Evolutionary conservation across 139 green algal genomes (phyloP), one percentile per base, ranked within the genome.

Genomic region (Chlorokybus atmophyticus): DNA sequence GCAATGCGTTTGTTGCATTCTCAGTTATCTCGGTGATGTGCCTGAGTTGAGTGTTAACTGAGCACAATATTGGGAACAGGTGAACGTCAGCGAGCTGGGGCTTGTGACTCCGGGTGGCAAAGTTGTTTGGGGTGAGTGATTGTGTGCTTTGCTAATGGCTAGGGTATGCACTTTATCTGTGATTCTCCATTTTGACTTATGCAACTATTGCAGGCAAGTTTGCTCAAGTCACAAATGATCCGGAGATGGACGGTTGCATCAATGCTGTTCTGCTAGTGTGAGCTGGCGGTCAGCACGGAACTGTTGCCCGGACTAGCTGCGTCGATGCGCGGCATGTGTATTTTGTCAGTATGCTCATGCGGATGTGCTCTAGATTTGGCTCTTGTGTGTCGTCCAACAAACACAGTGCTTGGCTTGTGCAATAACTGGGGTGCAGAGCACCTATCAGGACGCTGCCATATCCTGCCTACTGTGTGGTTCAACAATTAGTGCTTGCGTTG

Each of bases 71-170:
- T n/a, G n/a, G n/a, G n/a, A n/a, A n/a, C 87, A 99, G 77, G 90
- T 99, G 2, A 96, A 98, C 59, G 92, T 99, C 2, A 87, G 70
- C 52, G 92, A 99, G 78, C 79, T 99, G 58, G 92, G 92, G 2
- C 79, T 99, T 40, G 92, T 99, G 1, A 99, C 92, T 21, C 92
- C 92, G 1, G 92, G 82, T 25, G 92, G 92, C 47, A 99, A 99
- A 75, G 92, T 99, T 26, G 93, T 99, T 31, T 99, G 92, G 92
- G 92, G 92, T 64, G 95, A 98, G 74, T 94, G 94, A 19, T 57
- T 64, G 17, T 63, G 5, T 42, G 3, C 44, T 21, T 21, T 64
- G 23, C 25, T 35, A 6, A 24, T 14, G 14, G 7, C 26, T 56
- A 17, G 23, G 8, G 3, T 64, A 7, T 64, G 60, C 7, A 29